A percentile compares a stretch with the other conserved stretches of the same genome.
Evolutionary conservation across 192 early-diverging fungal genomes (phyloP).

Genomic region (Podila epicladia): DNA sequence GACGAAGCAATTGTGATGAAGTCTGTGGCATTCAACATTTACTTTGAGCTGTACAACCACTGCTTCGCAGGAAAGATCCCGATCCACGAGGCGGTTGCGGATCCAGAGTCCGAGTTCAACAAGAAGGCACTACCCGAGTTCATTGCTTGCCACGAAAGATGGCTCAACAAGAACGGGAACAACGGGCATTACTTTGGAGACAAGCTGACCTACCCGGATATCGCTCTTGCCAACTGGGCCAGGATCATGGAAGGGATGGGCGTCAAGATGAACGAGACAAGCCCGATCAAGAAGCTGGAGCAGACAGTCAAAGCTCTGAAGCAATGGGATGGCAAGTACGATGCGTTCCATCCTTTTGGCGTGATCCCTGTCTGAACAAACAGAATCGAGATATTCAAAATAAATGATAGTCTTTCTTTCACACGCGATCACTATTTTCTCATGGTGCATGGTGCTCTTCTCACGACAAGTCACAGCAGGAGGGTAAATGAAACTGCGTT

Average conservation of each 20-base stretch:
- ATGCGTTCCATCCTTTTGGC: background rate
- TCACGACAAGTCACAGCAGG: too few relatives aligned
- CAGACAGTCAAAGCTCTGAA: background rate
- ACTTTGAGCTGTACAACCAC: conserved; percentile 9
- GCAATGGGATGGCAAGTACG: conserved; percentile 6
- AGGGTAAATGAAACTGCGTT: too few relatives aligned
- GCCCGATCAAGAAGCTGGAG: conserved; percentile 1
- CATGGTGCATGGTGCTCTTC: too few relatives aligned
- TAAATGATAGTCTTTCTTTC: too few relatives aligned
- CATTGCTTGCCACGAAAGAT: conserved; percentile 13
- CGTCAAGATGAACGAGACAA: background rate
- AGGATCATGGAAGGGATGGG: background rate
- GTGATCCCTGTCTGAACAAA: too few relatives aligned
- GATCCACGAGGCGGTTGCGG: background rate
- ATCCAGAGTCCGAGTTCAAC: conserved; percentile 11
- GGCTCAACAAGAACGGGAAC: conserved; percentile 35
- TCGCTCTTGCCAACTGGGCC: conserved; percentile 12
- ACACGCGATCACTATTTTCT: too few relatives aligned
- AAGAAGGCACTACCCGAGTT: conserved; percentile 25
- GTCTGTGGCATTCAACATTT: conserved; percentile 38
- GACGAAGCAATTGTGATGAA: conserved; percentile 14
- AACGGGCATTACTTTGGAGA: conserved; percentile 29
- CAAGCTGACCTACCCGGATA: conserved; percentile 8
- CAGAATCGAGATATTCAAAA: too few relatives aligned
- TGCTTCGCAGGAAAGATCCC: conserved; percentile 9